Conservation (phyloP, 192 early-diverging fungal species). For the Jimgerdemannia lactiflua region DNA sequence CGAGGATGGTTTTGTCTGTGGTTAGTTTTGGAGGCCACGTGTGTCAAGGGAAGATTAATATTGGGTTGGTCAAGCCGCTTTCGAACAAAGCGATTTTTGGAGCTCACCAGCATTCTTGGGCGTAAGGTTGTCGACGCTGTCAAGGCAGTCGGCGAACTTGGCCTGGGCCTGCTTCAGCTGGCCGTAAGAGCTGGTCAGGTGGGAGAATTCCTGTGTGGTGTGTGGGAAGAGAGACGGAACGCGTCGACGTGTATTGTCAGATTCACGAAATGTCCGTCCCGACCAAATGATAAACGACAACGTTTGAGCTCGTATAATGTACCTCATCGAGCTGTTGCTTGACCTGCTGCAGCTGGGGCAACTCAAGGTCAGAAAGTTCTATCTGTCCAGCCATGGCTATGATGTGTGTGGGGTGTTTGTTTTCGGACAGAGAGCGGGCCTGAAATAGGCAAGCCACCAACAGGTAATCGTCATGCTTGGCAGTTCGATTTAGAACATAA, state of each 20-base stretch:
- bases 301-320: constrained; percentile 5
- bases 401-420: background rate
- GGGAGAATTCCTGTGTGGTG: constrained; percentile 75
- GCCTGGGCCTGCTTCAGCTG: constrained; percentile 86
- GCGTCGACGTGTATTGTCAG: background rate
- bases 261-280: no score
- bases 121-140: constrained; percentile 62
- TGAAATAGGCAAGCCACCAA: background rate
- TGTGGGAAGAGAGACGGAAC: background rate
- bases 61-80: no score
- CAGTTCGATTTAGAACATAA: no score
- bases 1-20: constrained; percentile 61
- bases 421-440: background rate
- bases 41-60: background rate
- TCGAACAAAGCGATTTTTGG: background rate
- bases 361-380: constrained; percentile 79
- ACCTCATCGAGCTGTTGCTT: constrained; percentile 85
- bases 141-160: constrained; percentile 82
- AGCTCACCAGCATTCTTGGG: constrained; percentile 33
- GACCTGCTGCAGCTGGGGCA: constrained; percentile 79
- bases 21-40: background rate
- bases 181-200: constrained; percentile 79
- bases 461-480: no score
- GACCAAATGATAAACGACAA: constrained; percentile 4
- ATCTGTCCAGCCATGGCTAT: constrained; percentile 40